Evolutionary conservation across 1,284 basidiomycete species (phyloP).

Genomic region (Fomitiporia mediterranea): DNA sequence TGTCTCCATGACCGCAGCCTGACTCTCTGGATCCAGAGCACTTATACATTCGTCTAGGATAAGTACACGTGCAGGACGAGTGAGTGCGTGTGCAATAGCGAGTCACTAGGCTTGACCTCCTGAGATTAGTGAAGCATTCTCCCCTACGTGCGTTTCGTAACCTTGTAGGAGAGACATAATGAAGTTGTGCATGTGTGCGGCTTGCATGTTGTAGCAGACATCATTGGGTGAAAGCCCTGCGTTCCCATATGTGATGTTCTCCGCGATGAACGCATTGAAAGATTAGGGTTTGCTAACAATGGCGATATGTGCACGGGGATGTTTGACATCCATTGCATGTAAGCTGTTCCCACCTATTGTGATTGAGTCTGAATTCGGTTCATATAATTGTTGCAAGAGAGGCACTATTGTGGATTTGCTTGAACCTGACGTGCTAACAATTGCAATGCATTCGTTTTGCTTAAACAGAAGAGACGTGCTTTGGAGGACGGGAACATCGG

Average conservation of each 20-base stretch:
- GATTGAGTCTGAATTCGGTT: conserved; percentile 65
- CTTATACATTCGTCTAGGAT: conserved; percentile 94
- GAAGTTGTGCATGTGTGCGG: conserved; percentile 83
- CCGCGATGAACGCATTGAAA: conserved; percentile 79
- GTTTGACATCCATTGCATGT: conserved; percentile 53
- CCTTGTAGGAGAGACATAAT: conserved; percentile 74
- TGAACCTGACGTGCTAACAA: conserved; percentile 86
- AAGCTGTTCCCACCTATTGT: conserved; percentile 52
- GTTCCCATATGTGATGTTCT: conserved; percentile 85
- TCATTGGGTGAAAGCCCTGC: conserved; percentile 47
- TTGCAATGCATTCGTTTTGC: conserved; percentile 78
- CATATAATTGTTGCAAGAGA: conserved; percentile 83
- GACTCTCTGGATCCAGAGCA: conserved; percentile 82
- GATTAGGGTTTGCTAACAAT: conserved; percentile 81
- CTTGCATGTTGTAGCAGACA: conserved; percentile 66
- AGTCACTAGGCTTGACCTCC: conserved; percentile 94
- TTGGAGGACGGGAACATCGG: conserved; percentile 66
- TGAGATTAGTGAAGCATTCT: conserved; percentile 85
- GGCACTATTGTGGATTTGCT: conserved; percentile 87
- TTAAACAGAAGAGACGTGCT: conserved; percentile 59
- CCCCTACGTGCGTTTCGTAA: conserved; percentile 85
- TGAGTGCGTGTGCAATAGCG: conserved; percentile 87
- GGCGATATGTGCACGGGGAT: conserved; percentile 78
- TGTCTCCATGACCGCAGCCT: conserved; percentile 75
- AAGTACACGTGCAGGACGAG: conserved; percentile 65